Evolutionary conservation across 257 asterid species (phyloP).

Genomic region (Cordia subcordata): DNA sequence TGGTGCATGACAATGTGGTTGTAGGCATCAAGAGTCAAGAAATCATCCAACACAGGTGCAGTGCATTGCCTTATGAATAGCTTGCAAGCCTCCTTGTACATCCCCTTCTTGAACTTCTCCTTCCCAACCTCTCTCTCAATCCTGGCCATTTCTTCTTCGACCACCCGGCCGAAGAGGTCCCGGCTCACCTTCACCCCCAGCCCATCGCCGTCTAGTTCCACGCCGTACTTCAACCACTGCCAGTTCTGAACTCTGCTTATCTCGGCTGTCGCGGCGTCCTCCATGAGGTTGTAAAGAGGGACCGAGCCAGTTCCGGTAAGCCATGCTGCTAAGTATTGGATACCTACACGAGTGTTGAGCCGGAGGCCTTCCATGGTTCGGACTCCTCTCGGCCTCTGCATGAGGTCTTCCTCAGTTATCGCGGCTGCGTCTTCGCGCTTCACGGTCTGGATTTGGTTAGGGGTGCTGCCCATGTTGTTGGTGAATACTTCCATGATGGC

Average conservation of each 20-base stretch:
- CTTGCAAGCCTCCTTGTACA: conserved; percentile 77
- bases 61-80: conserved; percentile 76
- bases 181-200: conserved; percentile 63
- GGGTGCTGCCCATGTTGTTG: conserved; percentile 40
- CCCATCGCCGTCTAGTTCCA: conserved; percentile 79
- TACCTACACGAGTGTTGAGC: conserved; percentile 85
- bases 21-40: conserved; percentile 81
- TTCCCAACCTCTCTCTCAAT: conserved; percentile 74
- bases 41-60: conserved; percentile 63
- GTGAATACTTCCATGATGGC: conserved; percentile 61
- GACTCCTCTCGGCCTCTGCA: conserved; percentile 64
- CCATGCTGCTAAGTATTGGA: conserved; percentile 93
- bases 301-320: conserved; percentile 82
- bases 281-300: conserved; percentile 96
- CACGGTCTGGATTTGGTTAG: conserved; percentile 61
- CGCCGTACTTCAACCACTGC: conserved; percentile 89
- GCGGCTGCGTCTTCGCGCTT: conserved; percentile 58
- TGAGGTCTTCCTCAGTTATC: conserved; percentile 59
- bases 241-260: conserved; percentile 95
- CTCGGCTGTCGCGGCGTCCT: conserved; percentile 97
- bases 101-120: conserved; percentile 68
- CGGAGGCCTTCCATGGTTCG: conserved; percentile 91
- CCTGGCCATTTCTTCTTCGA: conserved; percentile 92
- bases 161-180: conserved; percentile 78
- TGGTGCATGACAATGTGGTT: conserved; percentile 60